A percentile compares a stretch with the other conserved stretches of the same genome.
These are phyloP conservation scores for Rehmannia glutinosa DNA, from an alignment of 257 asterid genomes.

Conservation along the genomic window DNA sequence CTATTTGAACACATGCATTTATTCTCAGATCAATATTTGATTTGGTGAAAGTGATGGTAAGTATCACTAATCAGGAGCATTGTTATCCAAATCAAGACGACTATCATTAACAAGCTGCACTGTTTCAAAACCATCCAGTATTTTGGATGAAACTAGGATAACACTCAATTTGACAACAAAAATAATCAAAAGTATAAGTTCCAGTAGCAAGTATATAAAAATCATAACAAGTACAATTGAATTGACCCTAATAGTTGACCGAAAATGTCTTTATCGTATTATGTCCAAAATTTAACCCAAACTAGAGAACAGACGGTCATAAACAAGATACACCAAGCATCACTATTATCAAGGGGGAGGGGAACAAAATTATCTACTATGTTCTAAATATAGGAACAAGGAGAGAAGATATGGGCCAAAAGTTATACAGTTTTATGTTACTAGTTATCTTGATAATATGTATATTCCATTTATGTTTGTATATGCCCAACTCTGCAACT, in stretches of 20 bases:
- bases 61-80: not conserved
- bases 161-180: too few species aligned
- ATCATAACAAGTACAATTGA: too few species aligned
- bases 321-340: too few species aligned
- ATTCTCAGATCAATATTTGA: too few species aligned
- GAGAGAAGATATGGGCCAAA: too few species aligned
- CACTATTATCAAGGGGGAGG: too few species aligned
- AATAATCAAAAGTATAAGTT: not conserved
- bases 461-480: conserved; percentile 1
- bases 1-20: not conserved
- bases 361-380: too few species aligned
- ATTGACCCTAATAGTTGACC: not conserved
- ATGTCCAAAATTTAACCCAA: not conserved
- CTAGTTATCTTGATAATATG: not conserved
- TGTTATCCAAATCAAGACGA: not conserved
- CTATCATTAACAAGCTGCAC: not conserved
- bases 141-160: not conserved
- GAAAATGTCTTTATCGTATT: not conserved
- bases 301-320: not conserved
- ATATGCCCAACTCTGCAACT: not conserved
- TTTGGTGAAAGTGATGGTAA: too few species aligned
- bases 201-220: not conserved
- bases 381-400: too few species aligned
- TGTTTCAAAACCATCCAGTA: not conserved
- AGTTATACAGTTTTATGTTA: not conserved